These are phyloP conservation scores for Scheffersomyces quercinus DNA, from an alignment of 1,139 yeast species.

Conservation along the genomic window DNA sequence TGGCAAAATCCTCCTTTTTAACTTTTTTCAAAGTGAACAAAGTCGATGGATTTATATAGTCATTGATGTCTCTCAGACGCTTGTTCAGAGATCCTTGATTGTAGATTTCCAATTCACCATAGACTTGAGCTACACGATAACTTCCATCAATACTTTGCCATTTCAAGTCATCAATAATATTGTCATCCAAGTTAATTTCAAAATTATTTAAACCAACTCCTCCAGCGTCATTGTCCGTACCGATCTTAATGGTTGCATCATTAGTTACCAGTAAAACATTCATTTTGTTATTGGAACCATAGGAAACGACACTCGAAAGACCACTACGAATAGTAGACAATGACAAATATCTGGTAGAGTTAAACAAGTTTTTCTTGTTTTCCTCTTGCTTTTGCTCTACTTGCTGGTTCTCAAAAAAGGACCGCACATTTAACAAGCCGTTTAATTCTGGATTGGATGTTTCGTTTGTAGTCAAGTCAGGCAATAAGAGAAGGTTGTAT, in stretches of 20 bases:
- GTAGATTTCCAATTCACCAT: constrained; percentile 63
- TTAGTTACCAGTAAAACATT: constrained; percentile 32
- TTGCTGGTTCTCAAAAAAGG: constrained; percentile 35
- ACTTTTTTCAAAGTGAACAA: constrained; percentile 38
- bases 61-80: constrained; percentile 22
- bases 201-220: constrained; percentile 56
- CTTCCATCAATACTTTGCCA: constrained; percentile 90
- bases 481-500: constrained; percentile 61
- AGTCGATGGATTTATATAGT: constrained; percentile 36
- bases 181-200: constrained; percentile 71
- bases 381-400: constrained; percentile 24
- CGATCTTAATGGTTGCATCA: constrained; percentile 52
- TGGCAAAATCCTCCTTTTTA: constrained; percentile 16
- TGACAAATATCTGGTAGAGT: constrained; percentile 34
- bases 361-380: constrained; percentile 21
- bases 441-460: constrained; percentile 20
- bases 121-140: constrained; percentile 78
- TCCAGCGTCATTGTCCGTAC: constrained; percentile 31
- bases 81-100: constrained; percentile 20
- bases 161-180: constrained; percentile 57
- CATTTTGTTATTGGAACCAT: constrained; percentile 25
- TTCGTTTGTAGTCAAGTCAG: constrained; percentile 40
- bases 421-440: constrained; percentile 30
- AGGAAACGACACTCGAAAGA: constrained; percentile 19
- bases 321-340: constrained; percentile 37